Base-by-base conservation (phyloP, 2,329 filamentous ascomycete species). In the Fusarium bactridioides region DNA sequence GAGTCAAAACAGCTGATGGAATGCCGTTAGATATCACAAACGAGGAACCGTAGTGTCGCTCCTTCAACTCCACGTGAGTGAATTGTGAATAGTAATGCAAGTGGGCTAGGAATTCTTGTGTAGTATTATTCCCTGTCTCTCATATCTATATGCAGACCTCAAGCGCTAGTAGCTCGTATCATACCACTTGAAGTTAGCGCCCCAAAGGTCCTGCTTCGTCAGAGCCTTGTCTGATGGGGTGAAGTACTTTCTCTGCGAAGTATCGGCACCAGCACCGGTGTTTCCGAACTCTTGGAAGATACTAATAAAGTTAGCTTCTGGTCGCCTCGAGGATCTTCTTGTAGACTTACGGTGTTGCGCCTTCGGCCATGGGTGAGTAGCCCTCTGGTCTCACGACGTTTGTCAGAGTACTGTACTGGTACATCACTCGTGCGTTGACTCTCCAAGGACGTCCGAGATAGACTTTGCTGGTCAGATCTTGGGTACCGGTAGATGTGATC, bases 51-150 rank as follows among this genome's bases (percentile, higher is more conserved):
- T 3, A 13, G 21, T 19, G n/a, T 7, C 21, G 3, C n/a, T 18
- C 10, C 18, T 38, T 21, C 37, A 19, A 5, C 18, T 29, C 9
- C 25, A 10, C 9, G 19, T 0, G 6, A 21, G 6, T 47, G 1
- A 3, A 21, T 21, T 10, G 10, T 47, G 10, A 5, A 29, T 16
- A 47, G 19, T 0, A 29, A 47, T 13, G 6, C 12, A 16, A 29
- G 1, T 15, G 3, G 3, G 10, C 8, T 15, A 0, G 2, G 10
- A 5, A 4, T 16, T 16, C 19, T 47, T 47, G 12, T 2, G 6
- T 15, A 16, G 2, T 21, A 11, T 2, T 8, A 10, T 5, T 29
- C 13, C 25, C 8, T 29, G 4, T 21, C 6, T 29, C 13, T 47
- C 13, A 29, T 15, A 8, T 21, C 7, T 33, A 21, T 19, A 5